These are phyloP conservation scores for Fusarium caatingaense DNA, from an alignment of 2,329 filamentous ascomycete genomes.

Conservation along the genomic window DNA sequence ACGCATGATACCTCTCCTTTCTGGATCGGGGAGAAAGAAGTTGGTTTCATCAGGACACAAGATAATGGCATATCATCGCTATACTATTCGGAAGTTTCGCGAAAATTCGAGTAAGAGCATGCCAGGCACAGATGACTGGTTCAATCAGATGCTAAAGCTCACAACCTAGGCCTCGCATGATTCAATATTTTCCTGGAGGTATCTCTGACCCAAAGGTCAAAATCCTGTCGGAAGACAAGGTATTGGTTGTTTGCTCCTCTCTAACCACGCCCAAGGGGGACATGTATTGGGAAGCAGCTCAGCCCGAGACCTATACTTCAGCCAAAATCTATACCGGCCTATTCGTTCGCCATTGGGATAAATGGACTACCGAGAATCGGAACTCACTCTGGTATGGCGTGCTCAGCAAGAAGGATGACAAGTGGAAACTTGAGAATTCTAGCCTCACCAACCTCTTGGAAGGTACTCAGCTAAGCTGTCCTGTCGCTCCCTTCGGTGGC, in stretches of 20 bases:
- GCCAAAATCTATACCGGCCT: constrained; percentile 79
- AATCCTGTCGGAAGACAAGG: constrained; percentile 59
- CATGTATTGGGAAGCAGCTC: constrained; percentile 73
- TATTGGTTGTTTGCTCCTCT: constrained; percentile 70
- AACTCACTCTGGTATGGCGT: constrained; percentile 80
- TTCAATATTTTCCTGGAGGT: constrained; percentile 62
- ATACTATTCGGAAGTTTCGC: constrained; percentile 52
- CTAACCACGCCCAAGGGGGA: constrained; percentile 75
- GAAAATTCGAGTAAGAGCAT: constrained; percentile 54
- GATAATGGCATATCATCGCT: constrained; percentile 62
- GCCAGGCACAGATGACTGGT: background rate
- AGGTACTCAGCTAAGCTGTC: constrained; percentile 70
- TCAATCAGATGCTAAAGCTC: constrained; percentile 5
- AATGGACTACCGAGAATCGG: constrained; percentile 75
- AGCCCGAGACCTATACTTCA: constrained; percentile 68
- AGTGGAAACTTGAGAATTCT: constrained; percentile 56
- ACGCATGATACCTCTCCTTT: constrained; percentile 74
- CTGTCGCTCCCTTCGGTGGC: constrained; percentile 82
- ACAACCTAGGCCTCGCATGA: constrained; percentile 52
- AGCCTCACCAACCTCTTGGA: constrained; percentile 73
- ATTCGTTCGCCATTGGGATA: constrained; percentile 86
- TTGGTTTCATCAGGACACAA: constrained; percentile 64
- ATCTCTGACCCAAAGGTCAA: constrained; percentile 71
- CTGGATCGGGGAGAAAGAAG: constrained; percentile 78
- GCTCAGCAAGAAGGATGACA: constrained; percentile 59